These are phyloP conservation scores for Kodamaea sp. DNA, from an alignment of 1,139 yeast genomes.

Conservation along the genomic window DNA sequence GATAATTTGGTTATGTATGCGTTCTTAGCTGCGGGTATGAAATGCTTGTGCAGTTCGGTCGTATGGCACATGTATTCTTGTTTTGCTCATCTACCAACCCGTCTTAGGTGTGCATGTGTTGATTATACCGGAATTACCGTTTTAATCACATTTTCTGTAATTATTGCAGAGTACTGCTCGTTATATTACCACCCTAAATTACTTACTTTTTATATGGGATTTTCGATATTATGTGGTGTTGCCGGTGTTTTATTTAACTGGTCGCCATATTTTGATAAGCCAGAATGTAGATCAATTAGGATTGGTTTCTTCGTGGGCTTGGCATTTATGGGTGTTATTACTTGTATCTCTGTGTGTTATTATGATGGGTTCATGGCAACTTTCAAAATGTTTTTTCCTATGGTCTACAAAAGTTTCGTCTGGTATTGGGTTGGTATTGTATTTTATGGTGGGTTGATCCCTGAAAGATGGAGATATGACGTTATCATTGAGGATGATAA, in stretches of 20 bases:
- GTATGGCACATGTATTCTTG: constrained; percentile 92
- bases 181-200: constrained; percentile 59
- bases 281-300: constrained; percentile 76
- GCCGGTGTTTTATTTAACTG: constrained; percentile 80
- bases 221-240: constrained; percentile 65
- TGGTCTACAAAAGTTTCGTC: constrained; percentile 56
- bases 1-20: constrained; percentile 58
- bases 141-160: constrained; percentile 83
- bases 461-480: constrained; percentile 84
- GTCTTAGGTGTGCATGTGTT: constrained; percentile 83
- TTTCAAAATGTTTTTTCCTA: constrained; percentile 54
- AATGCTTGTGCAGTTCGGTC: constrained; percentile 74
- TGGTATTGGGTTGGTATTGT: constrained; percentile 83
- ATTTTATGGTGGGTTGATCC: constrained; percentile 83
- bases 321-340: constrained; percentile 69
- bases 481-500: constrained; percentile 45
- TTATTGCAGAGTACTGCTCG: constrained; percentile 80
- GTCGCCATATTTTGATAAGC: constrained; percentile 85
- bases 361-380: constrained; percentile 57
- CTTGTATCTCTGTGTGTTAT: constrained; percentile 55
- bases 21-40: constrained; percentile 68
- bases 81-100: constrained; percentile 58
- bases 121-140: constrained; percentile 95
- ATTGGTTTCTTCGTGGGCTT: constrained; percentile 80
- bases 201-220: constrained; percentile 47